Conservation (phyloP, 2,329 filamentous ascomycete species). For the Sphaerulina vaccinii region DNA sequence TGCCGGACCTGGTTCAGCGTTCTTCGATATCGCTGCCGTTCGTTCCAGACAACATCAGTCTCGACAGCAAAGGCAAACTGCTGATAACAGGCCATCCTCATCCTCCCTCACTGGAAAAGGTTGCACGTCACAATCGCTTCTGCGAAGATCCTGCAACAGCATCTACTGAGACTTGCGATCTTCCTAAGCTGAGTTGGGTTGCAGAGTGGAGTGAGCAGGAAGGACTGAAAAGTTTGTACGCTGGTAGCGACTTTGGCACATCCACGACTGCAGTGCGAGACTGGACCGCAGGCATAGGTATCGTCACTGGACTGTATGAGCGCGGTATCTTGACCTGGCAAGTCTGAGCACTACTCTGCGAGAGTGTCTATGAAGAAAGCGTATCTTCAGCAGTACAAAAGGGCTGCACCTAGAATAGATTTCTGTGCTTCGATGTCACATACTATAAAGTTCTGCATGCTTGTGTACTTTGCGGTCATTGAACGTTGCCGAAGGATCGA, state of each 20-base stretch:
- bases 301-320: constrained; percentile 45
- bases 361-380: too few relatives aligned
- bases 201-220: constrained; percentile 41
- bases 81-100: constrained; percentile 45
- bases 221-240: constrained; percentile 40
- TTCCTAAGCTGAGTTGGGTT: constrained; percentile 31
- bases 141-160: constrained; percentile 21
- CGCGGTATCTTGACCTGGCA: constrained; percentile 42
- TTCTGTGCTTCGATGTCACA: too few relatives aligned
- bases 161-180: constrained; percentile 31
- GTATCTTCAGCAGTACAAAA: too few relatives aligned
- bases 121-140: constrained; percentile 26
- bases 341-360: constrained; percentile 8
- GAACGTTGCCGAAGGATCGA: too few relatives aligned
- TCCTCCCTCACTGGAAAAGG: constrained; percentile 33
- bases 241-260: constrained; percentile 39
- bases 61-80: constrained; percentile 40
- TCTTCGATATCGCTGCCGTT: constrained; percentile 31
- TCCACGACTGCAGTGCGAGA: constrained; percentile 43
- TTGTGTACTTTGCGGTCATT: too few relatives aligned
- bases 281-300: constrained; percentile 35
- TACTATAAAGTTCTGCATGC: too few relatives aligned
- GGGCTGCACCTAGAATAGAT: too few relatives aligned
- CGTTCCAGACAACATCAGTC: constrained; percentile 43
- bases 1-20: constrained; percentile 17